Evolutionary conservation across 1,284 basidiomycete species (phyloP).

Genomic region (Paramarasmius palmivorus): DNA sequence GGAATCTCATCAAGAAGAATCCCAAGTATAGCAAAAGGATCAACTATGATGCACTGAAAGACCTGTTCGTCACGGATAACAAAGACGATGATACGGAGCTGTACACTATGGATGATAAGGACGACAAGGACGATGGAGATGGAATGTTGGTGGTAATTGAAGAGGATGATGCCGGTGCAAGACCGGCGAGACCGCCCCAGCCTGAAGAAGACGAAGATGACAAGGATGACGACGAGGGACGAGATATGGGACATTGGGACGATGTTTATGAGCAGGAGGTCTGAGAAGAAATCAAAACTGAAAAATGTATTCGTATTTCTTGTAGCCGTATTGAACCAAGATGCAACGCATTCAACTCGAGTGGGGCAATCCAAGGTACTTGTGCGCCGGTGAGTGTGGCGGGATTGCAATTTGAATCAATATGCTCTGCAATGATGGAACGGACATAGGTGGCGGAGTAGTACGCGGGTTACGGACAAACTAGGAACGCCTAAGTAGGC

Average conservation of each 20-base stretch:
- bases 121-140: slow-evolving; percentile 46
- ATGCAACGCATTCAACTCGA: too few relatives aligned
- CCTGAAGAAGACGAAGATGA: slow-evolving; percentile 27
- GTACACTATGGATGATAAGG: slow-evolving; percentile 38
- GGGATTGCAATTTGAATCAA: too few relatives aligned
- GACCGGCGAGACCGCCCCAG: slow-evolving; percentile 18
- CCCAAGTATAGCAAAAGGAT: slow-evolving; percentile 86
- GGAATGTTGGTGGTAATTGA: slow-evolving; percentile 45
- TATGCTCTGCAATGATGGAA: too few relatives aligned
- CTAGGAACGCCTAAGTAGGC: not conserved
- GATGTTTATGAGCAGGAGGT: slow-evolving; percentile 44
- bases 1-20: slow-evolving; percentile 79
- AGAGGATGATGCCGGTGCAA: slow-evolving; percentile 36
- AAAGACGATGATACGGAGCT: slow-evolving; percentile 48
- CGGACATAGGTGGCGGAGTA: too few relatives aligned
- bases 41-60: slow-evolving; percentile 84
- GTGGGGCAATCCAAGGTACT: too few relatives aligned
- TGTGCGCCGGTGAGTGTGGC: too few relatives aligned
- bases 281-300: slow-evolving; percentile 15
- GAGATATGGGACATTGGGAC: slow-evolving; percentile 37
- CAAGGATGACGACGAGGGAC: slow-evolving; percentile 35
- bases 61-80: slow-evolving; percentile 67
- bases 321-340: too few relatives aligned
- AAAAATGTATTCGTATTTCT: too few relatives aligned
- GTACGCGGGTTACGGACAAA: not conserved